Conservation (phyloP, 352 stramenopile species). For the Globisporangium cederbergense region DNA sequence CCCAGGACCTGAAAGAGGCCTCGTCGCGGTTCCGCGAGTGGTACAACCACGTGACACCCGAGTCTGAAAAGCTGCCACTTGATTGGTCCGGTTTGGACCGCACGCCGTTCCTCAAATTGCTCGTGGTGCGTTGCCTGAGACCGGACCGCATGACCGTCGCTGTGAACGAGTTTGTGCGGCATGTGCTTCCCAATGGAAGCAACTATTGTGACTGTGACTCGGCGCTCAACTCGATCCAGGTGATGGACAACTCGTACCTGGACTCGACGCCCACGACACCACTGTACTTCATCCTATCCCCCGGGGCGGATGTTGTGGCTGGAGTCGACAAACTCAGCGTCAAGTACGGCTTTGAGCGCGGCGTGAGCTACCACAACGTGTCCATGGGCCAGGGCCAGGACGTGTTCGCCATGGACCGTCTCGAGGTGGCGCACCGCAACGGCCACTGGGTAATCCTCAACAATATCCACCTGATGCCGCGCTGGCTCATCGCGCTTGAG, state of each 20-base stretch:
- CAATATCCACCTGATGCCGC: constrained; percentile 97
- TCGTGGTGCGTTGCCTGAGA: constrained; percentile 93
- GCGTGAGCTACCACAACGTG: constrained; percentile 96
- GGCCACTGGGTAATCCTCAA: constrained; percentile 98
- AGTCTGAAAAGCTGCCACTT: constrained; percentile 96
- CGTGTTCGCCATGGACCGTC: constrained; percentile 92
- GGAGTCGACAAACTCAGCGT: constrained; percentile 93
- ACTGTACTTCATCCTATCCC: constrained; percentile 97
- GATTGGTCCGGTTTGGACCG: constrained; percentile 96
- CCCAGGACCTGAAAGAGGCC: constrained; percentile 94
- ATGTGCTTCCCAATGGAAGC: constrained; percentile 90
- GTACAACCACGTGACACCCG: constrained; percentile 96
- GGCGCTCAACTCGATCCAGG: constrained; percentile 93
- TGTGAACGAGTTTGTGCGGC: constrained; percentile 94
- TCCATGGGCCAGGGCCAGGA: constrained; percentile 98
- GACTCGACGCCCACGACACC: constrained; percentile 95
- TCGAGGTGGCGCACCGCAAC: constrained; percentile 93
- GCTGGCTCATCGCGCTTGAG: constrained; percentile 94
- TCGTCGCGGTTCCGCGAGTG: constrained; percentile 96
- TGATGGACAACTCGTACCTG: constrained; percentile 94
- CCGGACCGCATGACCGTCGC: constrained; percentile 94
- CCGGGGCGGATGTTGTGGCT: constrained; percentile 93
- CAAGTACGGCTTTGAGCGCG: constrained; percentile 95
- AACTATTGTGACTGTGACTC: constrained; percentile 96
- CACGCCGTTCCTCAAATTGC: constrained; percentile 95